Evolutionary conservation across 2,329 filamentous ascomycete species (phyloP), one percentile per base, ranked within the genome.

Genomic region (Lasiodiplodia sp.): DNA sequence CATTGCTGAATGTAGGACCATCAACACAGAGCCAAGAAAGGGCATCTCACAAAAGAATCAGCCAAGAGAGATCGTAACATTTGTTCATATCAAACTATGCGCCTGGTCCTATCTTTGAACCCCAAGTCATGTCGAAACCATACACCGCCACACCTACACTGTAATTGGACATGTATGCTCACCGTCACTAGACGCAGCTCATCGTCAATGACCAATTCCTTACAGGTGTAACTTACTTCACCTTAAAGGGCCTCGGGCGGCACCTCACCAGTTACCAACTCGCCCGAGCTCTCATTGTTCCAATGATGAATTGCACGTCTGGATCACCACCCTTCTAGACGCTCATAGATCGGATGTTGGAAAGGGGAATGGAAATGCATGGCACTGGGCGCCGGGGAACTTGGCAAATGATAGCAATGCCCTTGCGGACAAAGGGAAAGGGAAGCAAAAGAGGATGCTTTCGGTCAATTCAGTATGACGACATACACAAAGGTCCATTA

Each of bases 331-430:
- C 40, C 4, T 44, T 51, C 49, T 12, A 52, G 11, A 25, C n/a
- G 11, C 3, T 28, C 25, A 53, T 21, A 28, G 21, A 25, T 53
- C 18, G 8, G 16, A 38, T 37, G 51, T 18, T 51, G 18, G 1
- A 21, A 10, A 7, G 37, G 37, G 25, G 53, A 21, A n/a, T 28
- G 12, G 11, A 64, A 66, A 66, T 66, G 51, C 63, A 66, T 66
- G 63, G 63, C 63, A 44, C 63, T 55, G 44, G 63, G 52, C 49
- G 14, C 16, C 18, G 5, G 44, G n/a, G 18, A 31, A 44, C 63
- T 66, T 66, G 63, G 63, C 51, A 12, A 21, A 47, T 11, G 44
- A 16, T n/a, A 21, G 4, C n/a, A 47, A 11, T 8, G n/a, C 55
- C 52, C 51, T 56, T 47, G 63, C 47, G 51, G 28, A 47, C 21